Evolutionary conservation across 192 early-diverging fungal genomes (phyloP), one percentile per base, ranked within the genome.

Genomic region (Coemansia aciculifera): DNA sequence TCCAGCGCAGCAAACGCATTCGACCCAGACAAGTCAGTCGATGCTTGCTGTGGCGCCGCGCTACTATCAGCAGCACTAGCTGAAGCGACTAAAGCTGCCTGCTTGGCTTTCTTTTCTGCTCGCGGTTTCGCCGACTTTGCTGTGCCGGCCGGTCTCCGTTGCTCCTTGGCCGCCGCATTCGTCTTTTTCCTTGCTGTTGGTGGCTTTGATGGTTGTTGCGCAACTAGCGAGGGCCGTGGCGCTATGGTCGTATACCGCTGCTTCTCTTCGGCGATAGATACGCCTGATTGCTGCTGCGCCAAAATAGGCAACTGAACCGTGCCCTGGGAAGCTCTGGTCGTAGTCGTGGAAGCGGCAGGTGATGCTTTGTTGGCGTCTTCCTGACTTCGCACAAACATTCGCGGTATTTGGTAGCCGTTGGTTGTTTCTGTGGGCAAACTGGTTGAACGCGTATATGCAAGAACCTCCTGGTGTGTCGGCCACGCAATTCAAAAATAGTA

Each of bases 311-410:
- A 21, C 27, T 48, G 62, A 9, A 24, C n/a, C 32, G 48, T 21
- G 13, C 36, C 39, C 10, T 67, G 15, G 44, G 65, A 17, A 23
- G 42, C 32, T 46, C 38, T 17, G 19, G 59, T 52, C 36, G 65
- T 38, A n/a, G 42, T 36, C 3, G 11, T 2, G 23, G 59, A 31
- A 62, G 23, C 39, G 15, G 31, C 24, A 6, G 23, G 19, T 5
- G 38, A n/a, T 19, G 39, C 59, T 38, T 7, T 37, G 32, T 69
- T 60, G 36, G 27, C 43, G 5, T 63, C 56, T 43, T 74, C 72
- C 31, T 62, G 52, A 59, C 52, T 72, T 27, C 67, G 75, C 34
- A 63, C 52, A 72, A 78, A 69, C 75, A 78, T 78, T 32, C 32
- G 13, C 27, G 46, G 9, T 32, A 19, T 4, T 27, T 24, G 8